A percentile compares a stretch with the other conserved stretches of the same genome.
Evolutionary conservation across 1,284 basidiomycete genomes (phyloP).

Genomic region (Trametes polyzona): DNA sequence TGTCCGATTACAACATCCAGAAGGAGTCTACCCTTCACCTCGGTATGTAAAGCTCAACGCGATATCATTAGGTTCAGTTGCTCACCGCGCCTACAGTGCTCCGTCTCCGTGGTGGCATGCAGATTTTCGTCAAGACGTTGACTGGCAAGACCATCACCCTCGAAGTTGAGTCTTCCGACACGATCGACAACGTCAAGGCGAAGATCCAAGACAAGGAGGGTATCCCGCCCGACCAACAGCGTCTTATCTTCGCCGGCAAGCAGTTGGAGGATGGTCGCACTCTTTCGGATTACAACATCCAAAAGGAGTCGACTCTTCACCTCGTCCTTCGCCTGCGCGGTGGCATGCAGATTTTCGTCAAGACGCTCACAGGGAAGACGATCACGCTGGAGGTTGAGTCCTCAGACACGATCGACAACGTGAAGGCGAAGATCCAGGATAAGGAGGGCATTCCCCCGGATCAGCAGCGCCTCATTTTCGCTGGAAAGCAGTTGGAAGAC

Average conservation of each 20-base stretch:
- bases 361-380: conserved; percentile 78
- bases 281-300: conserved; percentile 78
- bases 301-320: conserved; percentile 71
- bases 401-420: conserved; percentile 77
- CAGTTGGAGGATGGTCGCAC: conserved; percentile 81
- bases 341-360: conserved; percentile 55
- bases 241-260: conserved; percentile 84
- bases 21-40: conserved; percentile 76
- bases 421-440: conserved; percentile 77
- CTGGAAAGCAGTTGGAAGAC: conserved; percentile 76
- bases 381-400: conserved; percentile 82
- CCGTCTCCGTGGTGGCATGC: conserved; percentile 74
- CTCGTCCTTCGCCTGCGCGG: conserved; percentile 36
- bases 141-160: conserved; percentile 89
- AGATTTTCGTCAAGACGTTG: conserved; percentile 79
- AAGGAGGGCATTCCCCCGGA: conserved; percentile 76
- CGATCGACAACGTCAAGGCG: conserved; percentile 87
- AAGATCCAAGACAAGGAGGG: conserved; percentile 89
- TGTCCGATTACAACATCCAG: conserved; percentile 82
- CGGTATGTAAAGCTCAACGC: conserved; percentile 32
- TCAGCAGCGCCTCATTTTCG: conserved; percentile 78
- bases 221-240: conserved; percentile 85
- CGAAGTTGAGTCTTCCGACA: conserved; percentile 89
- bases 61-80: background rate
- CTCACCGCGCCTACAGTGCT: conserved; percentile 47